phyloP scores from a whole-genome alignment of 352 stramenopile species.

The Pythium brachiatum region DNA sequence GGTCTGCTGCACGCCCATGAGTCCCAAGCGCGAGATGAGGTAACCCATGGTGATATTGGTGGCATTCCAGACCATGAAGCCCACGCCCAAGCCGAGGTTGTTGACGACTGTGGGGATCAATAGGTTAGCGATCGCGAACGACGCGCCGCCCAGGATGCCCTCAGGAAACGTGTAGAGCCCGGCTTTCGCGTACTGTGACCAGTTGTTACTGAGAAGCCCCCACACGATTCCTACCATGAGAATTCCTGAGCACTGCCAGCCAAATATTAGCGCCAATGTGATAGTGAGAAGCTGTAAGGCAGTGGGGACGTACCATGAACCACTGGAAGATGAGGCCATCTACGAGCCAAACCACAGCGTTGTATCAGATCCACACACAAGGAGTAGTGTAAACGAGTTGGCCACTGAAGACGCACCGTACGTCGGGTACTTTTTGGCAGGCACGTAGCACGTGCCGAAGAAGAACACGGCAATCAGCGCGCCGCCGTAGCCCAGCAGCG shows the following conservation, averaged over 20 bases:
- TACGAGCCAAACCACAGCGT: slow-evolving; percentile 19
- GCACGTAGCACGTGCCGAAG: slow-evolving; percentile 84
- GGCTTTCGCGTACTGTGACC: slow-evolving; percentile 64
- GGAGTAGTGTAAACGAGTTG: neutral
- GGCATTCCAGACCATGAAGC: slow-evolving; percentile 88
- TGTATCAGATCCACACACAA: neutral
- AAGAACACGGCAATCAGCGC: slow-evolving; percentile 77
- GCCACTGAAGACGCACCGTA: slow-evolving; percentile 47
- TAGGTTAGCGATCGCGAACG: slow-evolving; percentile 80
- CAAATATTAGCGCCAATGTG: too few relatives aligned
- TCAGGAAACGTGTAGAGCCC: slow-evolving; percentile 80
- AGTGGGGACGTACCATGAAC: slow-evolving; percentile 67
- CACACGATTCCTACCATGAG: slow-evolving; percentile 75
- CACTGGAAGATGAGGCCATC: slow-evolving; percentile 89
- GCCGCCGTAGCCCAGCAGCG: slow-evolving; percentile 43
- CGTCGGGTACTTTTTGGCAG: slow-evolving; percentile 76
- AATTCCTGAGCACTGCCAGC: slow-evolving; percentile 71
- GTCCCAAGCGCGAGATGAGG: slow-evolving; percentile 66
- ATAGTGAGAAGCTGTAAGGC: neutral
- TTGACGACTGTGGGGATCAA: slow-evolving; percentile 87
- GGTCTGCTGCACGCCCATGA: slow-evolving; percentile 65
- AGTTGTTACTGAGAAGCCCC: slow-evolving; percentile 81
- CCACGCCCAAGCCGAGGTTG: slow-evolving; percentile 68
- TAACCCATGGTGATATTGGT: slow-evolving; percentile 84
- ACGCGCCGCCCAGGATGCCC: slow-evolving; percentile 66